Evolutionary conservation across 2,329 filamentous ascomycete genomes (phyloP).

Genomic region (Trichoderma gracile): DNA sequence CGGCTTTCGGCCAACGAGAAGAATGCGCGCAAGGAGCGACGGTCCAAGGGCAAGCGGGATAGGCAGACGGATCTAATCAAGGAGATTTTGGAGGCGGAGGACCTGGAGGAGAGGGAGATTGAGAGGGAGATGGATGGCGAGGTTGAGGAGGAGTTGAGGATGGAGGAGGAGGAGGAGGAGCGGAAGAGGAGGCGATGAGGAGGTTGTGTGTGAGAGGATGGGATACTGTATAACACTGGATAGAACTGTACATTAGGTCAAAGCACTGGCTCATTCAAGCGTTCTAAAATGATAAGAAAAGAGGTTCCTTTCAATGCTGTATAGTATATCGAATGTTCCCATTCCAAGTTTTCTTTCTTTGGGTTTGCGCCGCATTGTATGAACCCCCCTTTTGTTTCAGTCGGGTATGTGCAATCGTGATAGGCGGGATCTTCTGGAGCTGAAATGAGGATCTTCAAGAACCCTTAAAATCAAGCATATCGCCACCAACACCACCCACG

Average conservation of each 20-base stretch:
- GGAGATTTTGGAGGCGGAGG: conserved; percentile 43
- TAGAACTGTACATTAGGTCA: background rate
- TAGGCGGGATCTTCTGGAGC: background rate
- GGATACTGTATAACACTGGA: conserved; percentile 11
- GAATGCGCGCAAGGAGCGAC: conserved; percentile 39
- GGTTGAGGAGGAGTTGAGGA: conserved; percentile 33
- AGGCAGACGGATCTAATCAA: conserved; percentile 43
- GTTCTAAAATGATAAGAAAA: background rate
- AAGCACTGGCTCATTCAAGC: background rate
- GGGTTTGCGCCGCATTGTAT: background rate
- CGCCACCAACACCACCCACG: background rate
- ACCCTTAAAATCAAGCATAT: conserved; percentile 16
- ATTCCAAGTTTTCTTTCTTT: too few species aligned
- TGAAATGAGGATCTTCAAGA: background rate
- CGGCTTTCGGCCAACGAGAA: conserved; percentile 45
- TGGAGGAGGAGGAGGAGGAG: conserved; percentile 4
- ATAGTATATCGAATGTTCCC: too few species aligned
- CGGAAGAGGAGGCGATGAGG: conserved; percentile 6
- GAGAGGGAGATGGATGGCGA: conserved; percentile 39
- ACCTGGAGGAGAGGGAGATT: conserved; percentile 36
- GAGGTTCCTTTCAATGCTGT: background rate
- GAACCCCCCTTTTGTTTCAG: background rate
- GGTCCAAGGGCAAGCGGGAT: conserved; percentile 46
- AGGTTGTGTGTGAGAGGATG: background rate
- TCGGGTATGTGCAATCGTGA: background rate